These are phyloP conservation scores for Solanum okadae DNA, from an alignment of 257 asterid species.

Conservation along the genomic window DNA sequence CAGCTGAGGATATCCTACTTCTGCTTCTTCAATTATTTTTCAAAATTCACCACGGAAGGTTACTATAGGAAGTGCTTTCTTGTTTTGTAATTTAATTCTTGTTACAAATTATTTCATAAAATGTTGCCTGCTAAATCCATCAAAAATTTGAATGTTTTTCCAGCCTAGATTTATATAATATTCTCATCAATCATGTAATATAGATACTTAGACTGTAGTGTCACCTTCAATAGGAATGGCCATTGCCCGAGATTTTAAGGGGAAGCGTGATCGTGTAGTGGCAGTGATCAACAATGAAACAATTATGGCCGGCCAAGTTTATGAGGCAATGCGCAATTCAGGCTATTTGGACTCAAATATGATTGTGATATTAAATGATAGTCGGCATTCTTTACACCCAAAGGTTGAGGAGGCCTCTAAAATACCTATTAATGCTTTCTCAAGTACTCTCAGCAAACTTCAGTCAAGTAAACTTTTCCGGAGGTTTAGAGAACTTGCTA, in stretches of 20 bases:
- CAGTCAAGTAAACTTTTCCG: slow-evolving; percentile 77
- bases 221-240: slow-evolving; percentile 59
- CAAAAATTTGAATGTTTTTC: background rate
- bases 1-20: background rate
- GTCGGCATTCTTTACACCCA: slow-evolving; percentile 58
- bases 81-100: background rate
- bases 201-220: background rate
- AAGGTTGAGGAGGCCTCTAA: slow-evolving; percentile 63
- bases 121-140: background rate
- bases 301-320: slow-evolving; percentile 84
- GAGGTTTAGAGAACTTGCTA: slow-evolving; percentile 69
- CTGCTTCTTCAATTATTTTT: background rate
- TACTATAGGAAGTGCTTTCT: background rate
- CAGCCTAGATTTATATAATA: background rate
- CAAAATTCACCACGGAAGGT: background rate
- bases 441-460: slow-evolving; percentile 68
- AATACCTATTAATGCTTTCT: slow-evolving; percentile 58
- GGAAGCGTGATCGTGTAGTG: slow-evolving; percentile 67
- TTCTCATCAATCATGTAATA: background rate
- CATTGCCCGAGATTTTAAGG: slow-evolving; percentile 82
- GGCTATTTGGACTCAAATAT: slow-evolving; percentile 82
- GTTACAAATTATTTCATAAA: background rate
- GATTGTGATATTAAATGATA: slow-evolving; percentile 76
- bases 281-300: slow-evolving; percentile 86
- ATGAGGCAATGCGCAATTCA: slow-evolving; percentile 94